These are phyloP conservation scores for Skeletonema marinoi DNA, from an alignment of 108 stramenopile species.

Conservation along the genomic window DNA sequence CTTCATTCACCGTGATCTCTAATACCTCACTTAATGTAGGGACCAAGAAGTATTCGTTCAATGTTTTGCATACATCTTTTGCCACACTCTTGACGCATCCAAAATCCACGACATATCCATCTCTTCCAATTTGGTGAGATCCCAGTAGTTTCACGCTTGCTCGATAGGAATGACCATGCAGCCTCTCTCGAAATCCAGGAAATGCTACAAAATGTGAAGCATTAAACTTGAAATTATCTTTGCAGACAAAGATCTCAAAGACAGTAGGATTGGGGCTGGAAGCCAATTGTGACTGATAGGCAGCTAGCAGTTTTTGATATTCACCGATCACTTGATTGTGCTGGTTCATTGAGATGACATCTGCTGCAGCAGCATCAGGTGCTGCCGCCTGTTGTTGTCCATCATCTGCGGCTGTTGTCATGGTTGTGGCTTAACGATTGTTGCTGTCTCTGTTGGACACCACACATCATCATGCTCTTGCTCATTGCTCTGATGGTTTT, in stretches of 20 bases:
- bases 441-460: not conserved
- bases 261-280: conserved; percentile 8
- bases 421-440: not conserved
- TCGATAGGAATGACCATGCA: conserved; percentile 96
- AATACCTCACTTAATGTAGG: conserved; percentile 88
- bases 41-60: conserved; percentile 94
- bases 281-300: not conserved
- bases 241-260: conserved; percentile 81
- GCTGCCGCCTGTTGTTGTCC: not conserved
- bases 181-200: conserved; percentile 89
- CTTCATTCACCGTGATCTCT: conserved; percentile 57
- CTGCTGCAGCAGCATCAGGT: not conserved
- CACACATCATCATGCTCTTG: too few relatives aligned
- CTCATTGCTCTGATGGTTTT: too few relatives aligned
- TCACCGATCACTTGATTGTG: conserved; percentile 2
- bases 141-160: conserved; percentile 80
- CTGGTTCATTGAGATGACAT: not conserved
- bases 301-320: not conserved
- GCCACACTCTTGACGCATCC: conserved; percentile 88
- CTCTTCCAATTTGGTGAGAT: conserved; percentile 55
- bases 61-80: conserved; percentile 79
- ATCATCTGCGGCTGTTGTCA: not conserved
- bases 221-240: conserved; percentile 97
- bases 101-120: conserved; percentile 96
- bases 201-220: conserved; percentile 96